These are phyloP conservation scores for Euryodendron excelsum DNA, from an alignment of 148 eudicot species.

Conservation along the genomic window DNA sequence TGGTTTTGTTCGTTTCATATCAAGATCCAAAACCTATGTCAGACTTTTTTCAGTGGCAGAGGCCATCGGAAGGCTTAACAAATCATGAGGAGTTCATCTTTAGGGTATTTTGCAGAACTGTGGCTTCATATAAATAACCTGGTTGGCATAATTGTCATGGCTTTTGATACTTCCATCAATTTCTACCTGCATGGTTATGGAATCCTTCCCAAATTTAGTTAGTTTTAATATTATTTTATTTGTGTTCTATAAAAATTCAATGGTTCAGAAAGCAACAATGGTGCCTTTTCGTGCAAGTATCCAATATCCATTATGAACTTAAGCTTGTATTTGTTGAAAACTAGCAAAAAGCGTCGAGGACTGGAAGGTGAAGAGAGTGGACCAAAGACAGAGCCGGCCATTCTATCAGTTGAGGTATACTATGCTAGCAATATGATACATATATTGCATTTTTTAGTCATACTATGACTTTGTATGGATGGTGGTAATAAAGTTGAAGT, in stretches of 20 bases:
- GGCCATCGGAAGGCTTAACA: not conserved
- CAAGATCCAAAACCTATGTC: not conserved
- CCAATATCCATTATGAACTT: not conserved
- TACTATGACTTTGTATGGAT: not conserved
- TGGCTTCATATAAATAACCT: not conserved
- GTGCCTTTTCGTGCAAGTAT: not conserved
- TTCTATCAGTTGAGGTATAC: slow-evolving; percentile 91
- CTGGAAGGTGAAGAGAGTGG: slow-evolving; percentile 40
- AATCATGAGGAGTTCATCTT: not conserved
- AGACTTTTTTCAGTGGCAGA: no score
- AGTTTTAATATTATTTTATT: not conserved
- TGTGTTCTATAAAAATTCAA: not conserved
- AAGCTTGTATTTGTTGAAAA: slow-evolving; percentile 1
- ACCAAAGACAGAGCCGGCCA: slow-evolving; percentile 77
- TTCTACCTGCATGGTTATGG: not conserved
- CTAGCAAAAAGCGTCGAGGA: slow-evolving; percentile 56
- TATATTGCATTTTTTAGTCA: not conserved
- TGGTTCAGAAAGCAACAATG: not conserved
- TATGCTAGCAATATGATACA: slow-evolving; percentile 1
- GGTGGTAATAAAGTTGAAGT: slow-evolving; percentile 1
- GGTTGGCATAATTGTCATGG: not conserved
- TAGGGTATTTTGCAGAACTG: not conserved
- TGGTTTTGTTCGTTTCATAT: not conserved
- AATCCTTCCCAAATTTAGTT: not conserved
- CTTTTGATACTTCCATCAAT: not conserved